Base-by-base conservation (phyloP, 2,329 filamentous ascomycete species). In the Cladophialophora immunda region DNA sequence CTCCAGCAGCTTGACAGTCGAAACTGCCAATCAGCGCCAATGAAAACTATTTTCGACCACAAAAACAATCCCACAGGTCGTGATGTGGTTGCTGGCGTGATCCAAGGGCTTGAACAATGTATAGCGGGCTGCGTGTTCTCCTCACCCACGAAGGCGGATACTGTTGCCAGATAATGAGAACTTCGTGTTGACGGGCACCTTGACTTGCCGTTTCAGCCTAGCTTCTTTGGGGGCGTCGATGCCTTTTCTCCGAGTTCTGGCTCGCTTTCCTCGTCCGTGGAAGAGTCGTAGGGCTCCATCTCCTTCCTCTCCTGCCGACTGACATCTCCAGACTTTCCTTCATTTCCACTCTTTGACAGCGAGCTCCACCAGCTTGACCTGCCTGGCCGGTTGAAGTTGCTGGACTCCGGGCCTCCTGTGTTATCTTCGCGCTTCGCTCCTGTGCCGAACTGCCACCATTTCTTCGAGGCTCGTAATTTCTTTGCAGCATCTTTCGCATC, bases 111-210 rank as follows among this genome's bases (percentile, higher is more conserved):
- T 32, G 30, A 32, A 32, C 30, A 32, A 32, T 32, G 30, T 32
- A 32, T 32, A 32, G 30, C 30, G 30, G n/a, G n/a, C n/a, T n/a
- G n/a, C n/a, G n/a, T 32, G 30, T 32, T 32, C 30, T 32, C 30
- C 30, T 32, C 30, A 9, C 30, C 30, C 30, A 32, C 30, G 30
- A 32, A 32, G 4, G 30, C 30, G 30, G 30, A 32, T 32, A 32
- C 4, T 32, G 30, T 25, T 27, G 15, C 63, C 56, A 34, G 22
- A 56, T 25, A n/a, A 56, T 25, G 30, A 32, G 30, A 27, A 27
- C 22, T 19, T 32, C 17, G 25, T 29, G 19, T 56, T 32, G 75
- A 80, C 1, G 80, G 77, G 15, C 87, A 89, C 62, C 85, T 84
- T 70, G 75, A 77, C 19, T 80, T 55, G 29, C 52, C 22, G 25